Base-by-base conservation (phyloP, 805 yeast species). In the Groenewaldozyma salmanticensis region DNA sequence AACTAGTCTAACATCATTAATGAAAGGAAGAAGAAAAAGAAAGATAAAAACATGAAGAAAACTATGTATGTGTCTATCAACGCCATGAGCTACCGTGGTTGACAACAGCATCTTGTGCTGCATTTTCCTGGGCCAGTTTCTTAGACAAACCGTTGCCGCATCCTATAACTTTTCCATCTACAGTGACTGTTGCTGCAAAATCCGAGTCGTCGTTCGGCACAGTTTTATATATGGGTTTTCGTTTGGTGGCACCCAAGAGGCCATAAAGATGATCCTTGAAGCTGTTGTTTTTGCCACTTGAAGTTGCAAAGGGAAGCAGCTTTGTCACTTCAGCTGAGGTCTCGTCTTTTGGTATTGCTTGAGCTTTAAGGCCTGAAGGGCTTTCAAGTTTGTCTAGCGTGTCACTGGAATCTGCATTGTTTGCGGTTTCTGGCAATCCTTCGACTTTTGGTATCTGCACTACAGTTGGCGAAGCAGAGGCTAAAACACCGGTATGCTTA, bases 101-200 rank as follows among this genome's bases (percentile, higher is more conserved):
- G 11, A 35, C 31, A 38, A 50, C 21, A 4, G 52, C 51, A 31
- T 38, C 36, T 27, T 32, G 37, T 3, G 53, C 53, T 17, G 53
- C 53, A 21, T 21, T 34, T 19, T 38, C 24, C 37, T 50, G 52
- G 15, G 53, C 50, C 22, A 40, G 47, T 27, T 48, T 50, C 38
- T 46, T 48, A 7, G 43, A 42, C 16, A 31, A 21, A 4, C 51
- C 50, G 6, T 20, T 2, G 5, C 53, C 53, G 11, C 19, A 9
- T 11, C 53, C 53, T 5, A 50, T 31, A 9, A 7, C 13, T 24
- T 24, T 24, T 24, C 29, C 29, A 24, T 13, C 13, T 24, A 13
- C 7, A 24, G 29, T 24, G 16, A 18, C 33, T 17, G 44, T 21
- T 24, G 31, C 16, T 24, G 29, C 7, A 24, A 24, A 9, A 13